Evolutionary conservation across 2,329 filamentous ascomycete species (phyloP).

Genomic region (Fusarium robinianum): DNA sequence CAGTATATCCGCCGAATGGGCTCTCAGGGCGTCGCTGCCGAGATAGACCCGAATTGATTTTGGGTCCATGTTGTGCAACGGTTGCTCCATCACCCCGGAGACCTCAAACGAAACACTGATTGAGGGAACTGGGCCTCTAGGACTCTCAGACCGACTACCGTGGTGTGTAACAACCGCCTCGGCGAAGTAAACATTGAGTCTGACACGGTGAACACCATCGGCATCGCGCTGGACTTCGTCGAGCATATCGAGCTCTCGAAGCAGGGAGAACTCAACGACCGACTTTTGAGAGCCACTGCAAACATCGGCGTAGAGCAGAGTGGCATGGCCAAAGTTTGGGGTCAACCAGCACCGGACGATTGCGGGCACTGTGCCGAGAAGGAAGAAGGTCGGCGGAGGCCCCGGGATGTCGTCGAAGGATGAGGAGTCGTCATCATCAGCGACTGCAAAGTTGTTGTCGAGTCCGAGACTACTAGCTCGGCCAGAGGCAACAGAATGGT

Average conservation of each 20-base stretch:
- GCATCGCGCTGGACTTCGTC: conserved; percentile 68
- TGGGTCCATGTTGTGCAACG: conserved; percentile 39
- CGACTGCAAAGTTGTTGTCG: conserved; percentile 68
- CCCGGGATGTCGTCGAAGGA: conserved; percentile 72
- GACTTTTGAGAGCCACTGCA: conserved; percentile 92
- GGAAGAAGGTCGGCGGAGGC: conserved; percentile 81
- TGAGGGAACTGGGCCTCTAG: conserved; percentile 73
- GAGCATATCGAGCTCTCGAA: conserved; percentile 73
- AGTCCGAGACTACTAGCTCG: conserved; percentile 87
- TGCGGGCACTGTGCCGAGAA: conserved; percentile 86
- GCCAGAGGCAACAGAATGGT: conserved; percentile 73
- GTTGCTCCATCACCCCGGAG: conserved; percentile 58
- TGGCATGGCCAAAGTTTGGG: conserved; percentile 84
- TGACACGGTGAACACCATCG: conserved; percentile 70
- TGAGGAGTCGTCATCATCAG: conserved; percentile 69
- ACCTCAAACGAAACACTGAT: conserved; percentile 81
- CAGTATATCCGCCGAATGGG: conserved; percentile 86
- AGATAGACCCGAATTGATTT: conserved; percentile 83
- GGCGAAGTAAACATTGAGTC: conserved; percentile 83
- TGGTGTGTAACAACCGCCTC: conserved; percentile 83
- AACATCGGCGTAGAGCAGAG: conserved; percentile 86
- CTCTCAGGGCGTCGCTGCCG: conserved; percentile 83
- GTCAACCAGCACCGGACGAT: conserved; percentile 97
- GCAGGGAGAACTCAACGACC: conserved; percentile 73
- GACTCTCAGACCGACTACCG: conserved; percentile 72